phyloP scores from a whole-genome alignment of 1,139 yeast genomes.

The Hyphopichia burtonii region DNA sequence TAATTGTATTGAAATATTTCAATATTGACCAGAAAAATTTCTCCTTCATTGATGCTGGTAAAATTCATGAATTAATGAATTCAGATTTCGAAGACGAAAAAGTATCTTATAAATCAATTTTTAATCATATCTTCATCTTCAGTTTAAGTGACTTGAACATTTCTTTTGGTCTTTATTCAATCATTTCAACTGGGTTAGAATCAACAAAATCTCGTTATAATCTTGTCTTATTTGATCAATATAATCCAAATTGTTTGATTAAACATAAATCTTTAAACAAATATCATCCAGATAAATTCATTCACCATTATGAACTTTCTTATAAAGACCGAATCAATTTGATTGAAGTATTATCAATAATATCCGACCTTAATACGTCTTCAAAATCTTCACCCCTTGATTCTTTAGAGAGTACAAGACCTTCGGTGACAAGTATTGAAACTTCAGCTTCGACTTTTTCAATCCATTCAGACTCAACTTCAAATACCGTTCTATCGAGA shows the following conservation, averaged over 20 bases:
- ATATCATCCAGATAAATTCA: slow-evolving; percentile 21
- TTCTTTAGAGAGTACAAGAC: slow-evolving; percentile 6
- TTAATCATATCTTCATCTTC: slow-evolving; percentile 21
- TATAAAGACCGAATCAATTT: slow-evolving; percentile 30
- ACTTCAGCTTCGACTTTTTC: slow-evolving; percentile 12
- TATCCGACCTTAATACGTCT: slow-evolving; percentile 10
- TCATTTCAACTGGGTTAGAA: slow-evolving; percentile 29
- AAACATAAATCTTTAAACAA: slow-evolving; percentile 7
- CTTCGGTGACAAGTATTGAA: slow-evolving; percentile 13
- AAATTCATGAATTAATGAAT: slow-evolving; percentile 7
- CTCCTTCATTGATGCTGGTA: slow-evolving; percentile 24
- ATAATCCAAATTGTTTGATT: slow-evolving; percentile 11
- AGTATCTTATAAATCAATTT: slow-evolving; percentile 12
- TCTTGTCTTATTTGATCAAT: slow-evolving; percentile 22
- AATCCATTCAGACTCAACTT: slow-evolving; percentile 11
- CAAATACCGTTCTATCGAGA: slow-evolving; percentile 8
- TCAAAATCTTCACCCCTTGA: neutral
- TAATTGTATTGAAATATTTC: slow-evolving; percentile 32
- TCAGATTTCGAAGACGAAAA: slow-evolving; percentile 9
- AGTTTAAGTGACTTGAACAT: slow-evolving; percentile 12
- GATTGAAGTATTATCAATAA: slow-evolving; percentile 22
- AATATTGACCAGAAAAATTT: slow-evolving; percentile 25
- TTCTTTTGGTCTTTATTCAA: slow-evolving; percentile 20
- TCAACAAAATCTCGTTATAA: slow-evolving; percentile 26
- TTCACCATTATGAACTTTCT: slow-evolving; percentile 24